Evolutionary conservation across 2,329 filamentous ascomycete genomes (phyloP).

Genomic region (Scedosporium aurantiacum): DNA sequence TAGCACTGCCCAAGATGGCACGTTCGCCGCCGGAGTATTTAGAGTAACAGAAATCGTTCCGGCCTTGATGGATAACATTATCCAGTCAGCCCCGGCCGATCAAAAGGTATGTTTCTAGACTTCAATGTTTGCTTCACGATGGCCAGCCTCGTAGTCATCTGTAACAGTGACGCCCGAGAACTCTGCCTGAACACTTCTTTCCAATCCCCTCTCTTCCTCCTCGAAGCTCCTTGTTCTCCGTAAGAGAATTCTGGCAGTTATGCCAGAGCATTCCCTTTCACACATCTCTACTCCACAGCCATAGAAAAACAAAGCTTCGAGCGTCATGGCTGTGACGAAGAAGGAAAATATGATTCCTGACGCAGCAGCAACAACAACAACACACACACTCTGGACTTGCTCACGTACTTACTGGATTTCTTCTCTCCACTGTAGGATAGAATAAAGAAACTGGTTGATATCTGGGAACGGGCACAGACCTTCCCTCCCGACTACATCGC

Average conservation of each 20-base stretch:
- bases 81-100: constrained; percentile 76
- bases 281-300: neutral
- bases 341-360: neutral
- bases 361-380: neutral
- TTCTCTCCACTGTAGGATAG: constrained; percentile 5
- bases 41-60: constrained; percentile 93
- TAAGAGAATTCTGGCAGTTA: neutral
- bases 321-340: neutral
- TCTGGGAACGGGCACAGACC: constrained; percentile 92
- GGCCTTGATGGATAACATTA: constrained; percentile 88
- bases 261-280: neutral
- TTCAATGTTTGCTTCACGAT: neutral
- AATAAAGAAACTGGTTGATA: constrained; percentile 69
- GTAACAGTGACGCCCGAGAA: neutral
- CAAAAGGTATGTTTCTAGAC: constrained; percentile 73
- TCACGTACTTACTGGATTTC: constrained; percentile 2
- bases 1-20: constrained; percentile 75
- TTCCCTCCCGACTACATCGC: constrained; percentile 73
- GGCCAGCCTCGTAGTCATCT: neutral
- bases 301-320: too few species aligned
- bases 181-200: neutral
- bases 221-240: neutral
- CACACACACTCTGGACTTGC: neutral
- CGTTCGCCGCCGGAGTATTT: constrained; percentile 88
- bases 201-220: neutral